Percentiles rank a stretch among this genome's conserved stretches.
These are phyloP conservation scores for Aquanectria penicillioides DNA, from an alignment of 2,329 filamentous ascomycete genomes.

Conservation along the genomic window DNA sequence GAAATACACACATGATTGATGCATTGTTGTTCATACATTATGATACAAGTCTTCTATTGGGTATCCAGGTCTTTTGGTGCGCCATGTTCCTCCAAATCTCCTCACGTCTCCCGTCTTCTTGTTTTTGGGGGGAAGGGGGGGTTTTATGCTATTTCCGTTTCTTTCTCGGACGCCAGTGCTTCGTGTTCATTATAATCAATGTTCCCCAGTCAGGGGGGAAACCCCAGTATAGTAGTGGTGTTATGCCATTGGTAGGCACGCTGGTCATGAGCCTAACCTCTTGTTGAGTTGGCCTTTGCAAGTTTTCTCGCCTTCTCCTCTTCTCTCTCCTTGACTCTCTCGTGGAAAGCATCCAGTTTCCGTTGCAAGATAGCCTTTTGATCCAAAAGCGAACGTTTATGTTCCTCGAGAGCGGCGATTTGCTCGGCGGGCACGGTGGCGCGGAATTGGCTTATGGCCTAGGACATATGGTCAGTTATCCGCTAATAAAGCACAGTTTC, in stretches of 20 bases:
- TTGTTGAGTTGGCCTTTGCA: slow-evolving; percentile 17
- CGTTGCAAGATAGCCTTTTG: slow-evolving; percentile 53
- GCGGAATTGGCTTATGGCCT: slow-evolving; percentile 51
- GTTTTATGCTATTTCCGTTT: too few species aligned
- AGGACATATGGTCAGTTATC: neutral
- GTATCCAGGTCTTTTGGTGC: slow-evolving; percentile 22
- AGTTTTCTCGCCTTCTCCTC: slow-evolving; percentile 38
- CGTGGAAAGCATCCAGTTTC: slow-evolving; percentile 54
- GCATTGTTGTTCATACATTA: slow-evolving; percentile 13
- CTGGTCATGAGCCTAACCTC: too few species aligned
- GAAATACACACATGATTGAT: slow-evolving; percentile 25
- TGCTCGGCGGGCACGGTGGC: slow-evolving; percentile 54
- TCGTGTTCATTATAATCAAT: neutral
- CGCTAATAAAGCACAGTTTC: neutral
- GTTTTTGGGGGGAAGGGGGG: too few species aligned
- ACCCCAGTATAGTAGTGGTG: too few species aligned
- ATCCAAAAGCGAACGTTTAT: slow-evolving; percentile 50
- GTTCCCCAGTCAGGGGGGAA: too few species aligned
- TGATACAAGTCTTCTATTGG: slow-evolving; percentile 31
- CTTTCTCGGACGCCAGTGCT: too few species aligned
- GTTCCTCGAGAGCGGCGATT: slow-evolving; percentile 55
- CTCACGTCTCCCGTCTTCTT: too few species aligned
- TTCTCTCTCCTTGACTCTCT: slow-evolving; percentile 51
- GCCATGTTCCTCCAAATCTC: too few species aligned
- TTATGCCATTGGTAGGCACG: too few species aligned